A percentile compares a stretch with the other conserved stretches of the same genome.
These are phyloP conservation scores for Exophiala mesophila DNA, from an alignment of 2,329 filamentous ascomycete species.

Conservation along the genomic window DNA sequence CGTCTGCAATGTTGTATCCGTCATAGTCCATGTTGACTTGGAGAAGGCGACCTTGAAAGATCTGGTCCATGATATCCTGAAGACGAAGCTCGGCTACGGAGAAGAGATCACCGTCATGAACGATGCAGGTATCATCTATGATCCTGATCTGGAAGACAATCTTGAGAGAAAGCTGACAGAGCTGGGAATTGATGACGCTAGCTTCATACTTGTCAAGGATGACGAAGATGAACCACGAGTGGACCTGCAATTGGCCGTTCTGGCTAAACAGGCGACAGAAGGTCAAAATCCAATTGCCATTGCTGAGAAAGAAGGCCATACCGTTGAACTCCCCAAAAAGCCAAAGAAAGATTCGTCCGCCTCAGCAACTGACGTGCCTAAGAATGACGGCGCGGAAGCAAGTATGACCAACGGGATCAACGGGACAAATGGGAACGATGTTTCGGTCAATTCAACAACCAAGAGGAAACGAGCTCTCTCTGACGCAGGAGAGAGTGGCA, in stretches of 20 bases:
- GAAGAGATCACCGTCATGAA: slow-evolving; percentile 76
- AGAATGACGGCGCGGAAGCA: slow-evolving; percentile 8
- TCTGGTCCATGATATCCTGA: slow-evolving; percentile 70
- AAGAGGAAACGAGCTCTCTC: slow-evolving; percentile 22
- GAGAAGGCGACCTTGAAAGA: slow-evolving; percentile 70
- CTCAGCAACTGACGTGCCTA: slow-evolving; percentile 1
- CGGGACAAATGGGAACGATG: slow-evolving; percentile 5
- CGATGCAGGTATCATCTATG: slow-evolving; percentile 74
- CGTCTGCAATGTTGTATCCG: slow-evolving; percentile 72
- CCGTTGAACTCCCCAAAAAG: slow-evolving; percentile 44
- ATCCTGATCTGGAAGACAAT: slow-evolving; percentile 83
- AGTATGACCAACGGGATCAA: slow-evolving; percentile 2
- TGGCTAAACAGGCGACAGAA: slow-evolving; percentile 28
- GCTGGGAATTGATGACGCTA: slow-evolving; percentile 67
- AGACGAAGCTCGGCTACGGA: slow-evolving; percentile 66
- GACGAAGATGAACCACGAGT: slow-evolving; percentile 66
- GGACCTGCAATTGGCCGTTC: slow-evolving; percentile 65
- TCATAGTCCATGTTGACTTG: slow-evolving; percentile 63
- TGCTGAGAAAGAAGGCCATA: slow-evolving; percentile 29
- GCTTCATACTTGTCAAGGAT: slow-evolving; percentile 78
- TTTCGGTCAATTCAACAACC: slow-evolving; percentile 8
- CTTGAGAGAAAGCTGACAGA: slow-evolving; percentile 72
- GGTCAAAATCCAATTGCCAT: slow-evolving; percentile 39
- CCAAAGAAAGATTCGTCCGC: slow-evolving; percentile 32
- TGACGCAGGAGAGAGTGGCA: slow-evolving; percentile 15